Evolutionary conservation across 306 rosid species (phyloP).

Genomic region (Clitoria ternatea): DNA sequence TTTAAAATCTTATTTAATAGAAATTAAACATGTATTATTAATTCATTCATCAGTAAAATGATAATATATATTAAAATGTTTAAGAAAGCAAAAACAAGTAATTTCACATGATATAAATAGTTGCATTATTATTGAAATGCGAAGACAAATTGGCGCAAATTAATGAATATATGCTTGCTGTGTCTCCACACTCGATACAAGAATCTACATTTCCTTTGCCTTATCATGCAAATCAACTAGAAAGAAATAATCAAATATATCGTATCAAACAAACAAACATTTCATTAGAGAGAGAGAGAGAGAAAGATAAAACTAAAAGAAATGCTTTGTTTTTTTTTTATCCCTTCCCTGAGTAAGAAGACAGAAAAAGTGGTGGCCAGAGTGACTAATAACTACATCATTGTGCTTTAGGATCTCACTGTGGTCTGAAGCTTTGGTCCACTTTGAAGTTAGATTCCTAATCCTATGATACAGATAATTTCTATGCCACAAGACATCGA

Average conservation of each 20-base stretch:
- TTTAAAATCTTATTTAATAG: too few relatives aligned
- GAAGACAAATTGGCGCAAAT: not conserved
- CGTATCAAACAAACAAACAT: not conserved
- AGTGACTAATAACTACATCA: not conserved
- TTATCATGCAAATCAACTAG: not conserved
- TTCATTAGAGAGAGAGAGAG: not conserved
- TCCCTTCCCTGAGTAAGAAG: not conserved
- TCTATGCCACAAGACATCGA: too few relatives aligned
- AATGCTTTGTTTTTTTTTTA: not conserved
- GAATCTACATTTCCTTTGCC: slow-evolving; percentile 10
- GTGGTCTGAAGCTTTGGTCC: not conserved
- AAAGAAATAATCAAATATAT: not conserved
- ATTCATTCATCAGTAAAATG: too few relatives aligned
- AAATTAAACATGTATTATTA: too few relatives aligned
- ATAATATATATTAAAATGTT: too few relatives aligned
- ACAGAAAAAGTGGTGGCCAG: not conserved
- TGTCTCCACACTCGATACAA: slow-evolving; percentile 1
- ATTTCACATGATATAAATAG: not conserved
- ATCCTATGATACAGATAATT: not conserved
- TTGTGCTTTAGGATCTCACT: not conserved
- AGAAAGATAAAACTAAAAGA: too few relatives aligned
- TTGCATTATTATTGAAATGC: not conserved
- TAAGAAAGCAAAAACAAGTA: not conserved
- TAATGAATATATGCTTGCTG: not conserved
- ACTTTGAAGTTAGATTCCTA: not conserved